These are phyloP conservation scores for Aureobasidium lini DNA, from an alignment of 2,329 filamentous ascomycete genomes.

Conservation along the genomic window DNA sequence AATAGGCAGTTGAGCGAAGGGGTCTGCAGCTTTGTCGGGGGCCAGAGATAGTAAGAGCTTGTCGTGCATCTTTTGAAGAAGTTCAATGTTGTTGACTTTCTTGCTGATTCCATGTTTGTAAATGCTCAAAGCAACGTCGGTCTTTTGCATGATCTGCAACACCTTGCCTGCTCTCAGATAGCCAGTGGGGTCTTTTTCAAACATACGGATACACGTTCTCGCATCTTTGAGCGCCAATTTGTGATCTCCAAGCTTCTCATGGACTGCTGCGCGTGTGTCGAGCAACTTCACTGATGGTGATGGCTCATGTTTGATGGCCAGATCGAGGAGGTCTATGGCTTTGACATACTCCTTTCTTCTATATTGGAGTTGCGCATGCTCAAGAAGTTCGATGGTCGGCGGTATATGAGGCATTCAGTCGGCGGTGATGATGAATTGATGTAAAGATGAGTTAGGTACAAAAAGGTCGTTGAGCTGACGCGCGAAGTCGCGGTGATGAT, in stretches of 20 bases:
- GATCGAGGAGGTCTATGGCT: conserved; percentile 32
- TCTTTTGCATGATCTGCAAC: conserved; percentile 42
- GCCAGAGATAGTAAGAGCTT: conserved; percentile 37
- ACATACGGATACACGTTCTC: conserved; percentile 47
- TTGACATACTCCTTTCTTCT: conserved; percentile 35
- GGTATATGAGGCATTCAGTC: conserved; percentile 10
- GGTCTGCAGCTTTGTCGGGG: conserved; percentile 41
- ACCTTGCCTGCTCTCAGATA: conserved; percentile 50
- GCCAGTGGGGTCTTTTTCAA: conserved; percentile 47
- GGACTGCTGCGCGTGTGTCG: conserved; percentile 49
- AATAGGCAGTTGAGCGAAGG: conserved; percentile 45
- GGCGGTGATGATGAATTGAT: background rate
- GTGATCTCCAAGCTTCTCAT: conserved; percentile 45
- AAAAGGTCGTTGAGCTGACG: background rate
- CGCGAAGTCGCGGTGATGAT: background rate
- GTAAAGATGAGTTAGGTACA: background rate
- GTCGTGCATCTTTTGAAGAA: conserved; percentile 32
- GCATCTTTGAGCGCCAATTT: conserved; percentile 49
- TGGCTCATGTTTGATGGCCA: conserved; percentile 34
- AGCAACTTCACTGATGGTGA: conserved; percentile 34
- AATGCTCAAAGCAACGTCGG: conserved; percentile 46
- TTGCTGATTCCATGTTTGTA: conserved; percentile 52
- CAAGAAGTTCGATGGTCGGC: conserved; percentile 23
- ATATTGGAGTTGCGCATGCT: conserved; percentile 37
- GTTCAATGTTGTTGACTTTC: conserved; percentile 16